Base-by-base conservation (phyloP, 176 grass and related monocot species). In the Pontederia crassipes region DNA sequence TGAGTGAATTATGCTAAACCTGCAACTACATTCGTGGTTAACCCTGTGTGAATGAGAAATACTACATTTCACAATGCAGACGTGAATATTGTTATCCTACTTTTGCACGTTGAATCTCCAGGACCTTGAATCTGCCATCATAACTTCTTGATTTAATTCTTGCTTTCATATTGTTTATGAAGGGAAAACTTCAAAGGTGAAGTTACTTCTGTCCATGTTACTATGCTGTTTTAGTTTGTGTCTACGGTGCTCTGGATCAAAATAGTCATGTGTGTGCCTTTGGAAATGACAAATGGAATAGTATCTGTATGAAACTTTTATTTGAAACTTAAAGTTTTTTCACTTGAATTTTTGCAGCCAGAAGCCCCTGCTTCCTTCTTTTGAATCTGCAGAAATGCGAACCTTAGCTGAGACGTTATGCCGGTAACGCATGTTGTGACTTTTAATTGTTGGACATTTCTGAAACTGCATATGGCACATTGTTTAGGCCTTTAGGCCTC, bases 361-460 rank as follows among this genome's bases (percentile, higher is more conserved):
- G 81, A 92, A 85, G 57, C 71, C 87, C 70, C 78, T 97, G 58
- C 69, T 97, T 61, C 93, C 93, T 55, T 57, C 81, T 28, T 91
- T 91, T 62, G 84, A 97, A 74, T 85, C 81, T 59, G 84, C 87
- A 45, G 93, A 91, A 81, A 85, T 85, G 76, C 84, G 87, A 54
- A 91, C 83, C 54, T 77, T 91, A 46, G 87, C 84, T 56, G 92
- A 97, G 81, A 79, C 84, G 55, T 65, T 97, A 46, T 83, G 89
- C 73, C 69, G 84, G 92, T 88, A 88, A 54, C 65, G 35, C 50
- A 64, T 71, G 58, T 45, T 17, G 72, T 53, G 2, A 61, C 12
- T 40, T 7, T 50, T 54, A 20, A 8, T 28, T 24, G 29, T 48
- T 18, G n/a, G 35, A 2, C 16, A n/a, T 46, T 57, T 15, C 17